Evolutionary conservation across 352 stramenopile genomes (phyloP), one percentile per base, ranked within the genome.

Genomic region (Stramenopiles sp.): DNA sequence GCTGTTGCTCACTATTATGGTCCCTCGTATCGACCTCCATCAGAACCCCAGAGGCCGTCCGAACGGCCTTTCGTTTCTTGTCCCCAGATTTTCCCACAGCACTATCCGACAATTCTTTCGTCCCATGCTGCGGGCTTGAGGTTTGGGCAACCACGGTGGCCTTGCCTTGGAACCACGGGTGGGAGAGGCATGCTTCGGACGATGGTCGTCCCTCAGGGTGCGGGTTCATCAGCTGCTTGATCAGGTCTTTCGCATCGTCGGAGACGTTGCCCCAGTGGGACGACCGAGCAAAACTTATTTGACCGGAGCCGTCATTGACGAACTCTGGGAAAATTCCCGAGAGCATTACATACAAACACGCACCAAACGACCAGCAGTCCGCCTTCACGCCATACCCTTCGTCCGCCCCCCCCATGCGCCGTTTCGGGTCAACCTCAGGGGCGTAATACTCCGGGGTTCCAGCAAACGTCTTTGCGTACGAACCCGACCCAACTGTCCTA

Each of bases 331-430:
- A 85, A 32, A 81, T 76, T 4, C 81, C 81, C 43, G 79, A 76
- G 1, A 85, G 79, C 81, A 85, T 85, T 4, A 85, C 81, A 73
- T 85, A 84, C 63, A 85, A 73, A 34, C 84, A 78, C 12, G 82
- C 81, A 6, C 81, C 81, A 1, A 80, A 30, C 32, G 79, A 84
- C 79, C 82, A 85, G 78, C 79, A 85, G 76, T 85, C 81, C 1
- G 83, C 81, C 37, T 81, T 75, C 30, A 78, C 76, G 3, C 79
- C 81, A 53, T 85, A 85, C n/a, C n/a, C n/a, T n/a, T n/a, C n/a
- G n/a, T n/a, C n/a, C 25, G 71, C 68, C 25, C 43, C 74, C 0
- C 81, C 76, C 37, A 77, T 73, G 34, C 81, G 77, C 18, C 79
- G 74, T 4, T 49, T 74, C 68, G 75, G 74, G 68, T 85, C 78